phyloP scores from a whole-genome alignment of 768 basidiomycete species.

The Tulasnella sp. region DNA sequence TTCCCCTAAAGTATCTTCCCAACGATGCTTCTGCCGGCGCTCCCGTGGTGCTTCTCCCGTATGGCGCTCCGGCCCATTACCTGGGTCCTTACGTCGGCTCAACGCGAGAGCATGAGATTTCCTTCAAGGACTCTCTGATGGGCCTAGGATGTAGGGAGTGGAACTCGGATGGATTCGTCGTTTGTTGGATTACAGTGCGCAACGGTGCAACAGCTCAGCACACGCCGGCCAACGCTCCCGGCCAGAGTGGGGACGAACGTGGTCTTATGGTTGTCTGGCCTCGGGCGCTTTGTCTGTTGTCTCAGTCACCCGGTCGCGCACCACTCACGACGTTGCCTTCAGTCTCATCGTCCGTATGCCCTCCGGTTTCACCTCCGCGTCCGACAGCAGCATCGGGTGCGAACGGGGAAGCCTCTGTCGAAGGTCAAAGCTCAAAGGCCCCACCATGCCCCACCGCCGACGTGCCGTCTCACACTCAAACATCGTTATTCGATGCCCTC shows the following conservation, averaged over 20 bases:
- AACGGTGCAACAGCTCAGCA: constrained; percentile 37
- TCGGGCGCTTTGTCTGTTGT: constrained; percentile 43
- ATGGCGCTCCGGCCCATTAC: constrained; percentile 61
- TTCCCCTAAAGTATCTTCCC: constrained; percentile 31
- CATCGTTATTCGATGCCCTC: constrained; percentile 38
- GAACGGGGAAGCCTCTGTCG: constrained; percentile 31
- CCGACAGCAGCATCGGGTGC: constrained; percentile 25
- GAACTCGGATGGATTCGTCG: constrained; percentile 4
- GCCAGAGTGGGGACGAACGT: constrained; percentile 60
- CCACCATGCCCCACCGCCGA: constrained; percentile 22
- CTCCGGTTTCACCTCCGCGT: constrained; percentile 17
- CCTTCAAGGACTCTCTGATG: constrained; percentile 50
- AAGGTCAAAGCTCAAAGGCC: neutral
- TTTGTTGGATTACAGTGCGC: constrained; percentile 16
- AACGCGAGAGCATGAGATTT: constrained; percentile 43
- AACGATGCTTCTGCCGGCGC: constrained; percentile 35
- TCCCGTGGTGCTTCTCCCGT: constrained; percentile 59
- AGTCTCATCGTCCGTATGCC: neutral
- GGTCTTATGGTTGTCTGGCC: constrained; percentile 69
- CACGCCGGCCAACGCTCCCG: constrained; percentile 29
- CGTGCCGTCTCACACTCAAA: constrained; percentile 43
- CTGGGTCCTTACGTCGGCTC: constrained; percentile 61
- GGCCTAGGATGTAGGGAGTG: constrained; percentile 39
- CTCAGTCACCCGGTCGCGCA: constrained; percentile 24
- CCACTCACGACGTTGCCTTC: constrained; percentile 12